Evolutionary conservation across 441 rosid species (phyloP).

Genomic region (Erysimum cheiri): DNA sequence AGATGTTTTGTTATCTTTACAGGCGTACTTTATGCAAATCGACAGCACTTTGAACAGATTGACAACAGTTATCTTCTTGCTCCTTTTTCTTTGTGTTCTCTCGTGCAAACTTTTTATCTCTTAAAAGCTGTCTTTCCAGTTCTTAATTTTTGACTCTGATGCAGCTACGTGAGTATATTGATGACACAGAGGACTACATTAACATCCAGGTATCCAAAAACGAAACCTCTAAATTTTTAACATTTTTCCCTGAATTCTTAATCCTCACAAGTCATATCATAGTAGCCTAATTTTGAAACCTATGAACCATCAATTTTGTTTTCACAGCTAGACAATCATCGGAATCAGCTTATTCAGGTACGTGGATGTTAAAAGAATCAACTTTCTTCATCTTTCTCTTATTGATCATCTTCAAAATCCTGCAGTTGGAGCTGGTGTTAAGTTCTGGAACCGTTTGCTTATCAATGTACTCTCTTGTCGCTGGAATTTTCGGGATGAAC

Average conservation of each 20-base stretch:
- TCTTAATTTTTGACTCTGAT: conserved; percentile 34
- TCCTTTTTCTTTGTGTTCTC: not conserved
- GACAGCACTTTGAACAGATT: conserved; percentile 92
- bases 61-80: conserved; percentile 58
- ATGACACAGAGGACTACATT: conserved; percentile 97
- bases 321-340: conserved; percentile 94
- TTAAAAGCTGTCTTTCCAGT: not conserved
- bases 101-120: not conserved
- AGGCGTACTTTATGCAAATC: conserved; percentile 98
- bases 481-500: conserved; percentile 92
- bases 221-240: not conserved
- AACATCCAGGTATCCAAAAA: conserved; percentile 76
- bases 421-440: conserved; percentile 88
- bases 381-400: too few species aligned
- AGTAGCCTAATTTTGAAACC: not conserved
- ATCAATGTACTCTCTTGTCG: conserved; percentile 73
- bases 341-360: conserved; percentile 98
- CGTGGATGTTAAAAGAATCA: conserved; percentile 1
- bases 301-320: not conserved
- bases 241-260: conserved; percentile 15
- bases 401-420: conserved; percentile 14
- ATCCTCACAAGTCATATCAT: not conserved
- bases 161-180: conserved; percentile 95
- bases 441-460: conserved; percentile 81
- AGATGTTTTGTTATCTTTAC: conserved; percentile 40